phyloP scores from a whole-genome alignment of 164 flowering plant species.

The Aristolochia contorta region DNA sequence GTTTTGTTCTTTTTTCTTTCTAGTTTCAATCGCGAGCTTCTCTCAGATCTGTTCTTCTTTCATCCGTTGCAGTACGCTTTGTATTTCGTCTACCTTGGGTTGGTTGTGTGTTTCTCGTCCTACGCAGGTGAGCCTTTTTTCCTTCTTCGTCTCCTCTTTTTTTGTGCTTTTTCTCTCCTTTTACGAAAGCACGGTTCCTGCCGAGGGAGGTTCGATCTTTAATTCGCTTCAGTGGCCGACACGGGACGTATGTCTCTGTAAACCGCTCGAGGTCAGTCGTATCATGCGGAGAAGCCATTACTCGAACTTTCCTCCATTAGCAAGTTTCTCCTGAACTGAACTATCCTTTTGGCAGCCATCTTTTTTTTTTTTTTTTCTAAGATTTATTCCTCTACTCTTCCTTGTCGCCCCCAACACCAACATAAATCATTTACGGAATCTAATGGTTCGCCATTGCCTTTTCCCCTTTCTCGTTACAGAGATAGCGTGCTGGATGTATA shows the following conservation, averaged over 20 bases:
- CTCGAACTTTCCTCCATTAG: no score
- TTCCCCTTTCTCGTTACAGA: conserved; percentile 29
- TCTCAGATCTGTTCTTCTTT: not conserved
- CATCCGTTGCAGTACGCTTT: conserved; percentile 69
- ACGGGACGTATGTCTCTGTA: not conserved
- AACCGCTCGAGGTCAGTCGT: not conserved
- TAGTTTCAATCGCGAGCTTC: not conserved
- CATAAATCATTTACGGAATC: not conserved
- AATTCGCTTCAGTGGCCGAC: not conserved
- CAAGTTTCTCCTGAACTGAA: no score
- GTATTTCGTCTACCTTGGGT: conserved; percentile 86
- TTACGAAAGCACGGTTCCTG: not conserved
- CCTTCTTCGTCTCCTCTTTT: not conserved
- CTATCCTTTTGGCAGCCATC: no score
- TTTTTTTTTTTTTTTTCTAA: not conserved
- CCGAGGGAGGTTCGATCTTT: not conserved
- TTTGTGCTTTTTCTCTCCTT: not conserved
- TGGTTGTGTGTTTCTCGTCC: conserved; percentile 79
- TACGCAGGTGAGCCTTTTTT: conserved; percentile 56
- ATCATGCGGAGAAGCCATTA: not conserved
- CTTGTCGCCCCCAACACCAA: not conserved
- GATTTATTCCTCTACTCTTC: not conserved
- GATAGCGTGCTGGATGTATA: conserved; percentile 96
- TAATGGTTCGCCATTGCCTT: not conserved
- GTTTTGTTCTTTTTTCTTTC: not conserved